A percentile compares a stretch with the other conserved stretches of the same genome.
phyloP scores from a whole-genome alignment of 225 moss, liverwort and hornwort genomes.

The Pleurozium schreberi region DNA sequence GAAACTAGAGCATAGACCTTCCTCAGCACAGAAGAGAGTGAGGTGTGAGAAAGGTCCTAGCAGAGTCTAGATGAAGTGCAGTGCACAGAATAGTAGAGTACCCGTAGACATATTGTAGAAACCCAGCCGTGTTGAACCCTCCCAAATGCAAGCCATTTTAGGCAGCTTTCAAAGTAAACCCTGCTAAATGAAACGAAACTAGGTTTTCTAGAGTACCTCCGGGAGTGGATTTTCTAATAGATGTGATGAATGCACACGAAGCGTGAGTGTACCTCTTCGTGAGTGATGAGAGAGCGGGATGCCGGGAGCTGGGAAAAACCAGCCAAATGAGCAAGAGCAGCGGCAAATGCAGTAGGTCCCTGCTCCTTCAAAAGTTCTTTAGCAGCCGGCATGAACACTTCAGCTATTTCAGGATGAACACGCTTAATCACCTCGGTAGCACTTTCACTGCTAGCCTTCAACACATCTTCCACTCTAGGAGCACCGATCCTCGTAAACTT shows the following conservation, averaged over 20 bases:
- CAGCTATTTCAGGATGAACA: slow-evolving; percentile 52
- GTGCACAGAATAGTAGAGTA: not conserved
- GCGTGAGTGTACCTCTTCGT: slow-evolving; percentile 47
- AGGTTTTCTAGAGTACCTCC: not conserved
- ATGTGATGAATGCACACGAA: not conserved
- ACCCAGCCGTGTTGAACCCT: not conserved
- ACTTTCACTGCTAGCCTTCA: slow-evolving; percentile 52
- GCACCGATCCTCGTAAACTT: slow-evolving; percentile 55
- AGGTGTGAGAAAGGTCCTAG: not conserved
- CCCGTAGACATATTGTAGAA: not conserved
- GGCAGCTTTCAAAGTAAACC: not conserved
- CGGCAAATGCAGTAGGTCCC: slow-evolving; percentile 59
- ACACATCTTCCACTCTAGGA: slow-evolving; percentile 58
- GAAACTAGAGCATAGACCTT: not conserved
- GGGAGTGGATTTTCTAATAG: not conserved
- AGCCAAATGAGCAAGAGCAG: slow-evolving; percentile 77
- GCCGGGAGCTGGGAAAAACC: slow-evolving; percentile 66
- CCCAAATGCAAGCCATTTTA: not conserved
- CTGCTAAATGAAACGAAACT: not conserved
- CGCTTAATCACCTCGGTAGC: slow-evolving; percentile 54
- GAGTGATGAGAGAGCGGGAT: slow-evolving; percentile 66
- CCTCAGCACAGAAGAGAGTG: not conserved
- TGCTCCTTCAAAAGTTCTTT: slow-evolving; percentile 55
- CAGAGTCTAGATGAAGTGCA: not conserved
- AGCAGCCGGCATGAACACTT: slow-evolving; percentile 63